Percentiles rank a stretch among this genome's conserved stretches.
These are phyloP conservation scores for Quillaja saponaria DNA, from an alignment of 306 rosid species.

Conservation along the genomic window DNA sequence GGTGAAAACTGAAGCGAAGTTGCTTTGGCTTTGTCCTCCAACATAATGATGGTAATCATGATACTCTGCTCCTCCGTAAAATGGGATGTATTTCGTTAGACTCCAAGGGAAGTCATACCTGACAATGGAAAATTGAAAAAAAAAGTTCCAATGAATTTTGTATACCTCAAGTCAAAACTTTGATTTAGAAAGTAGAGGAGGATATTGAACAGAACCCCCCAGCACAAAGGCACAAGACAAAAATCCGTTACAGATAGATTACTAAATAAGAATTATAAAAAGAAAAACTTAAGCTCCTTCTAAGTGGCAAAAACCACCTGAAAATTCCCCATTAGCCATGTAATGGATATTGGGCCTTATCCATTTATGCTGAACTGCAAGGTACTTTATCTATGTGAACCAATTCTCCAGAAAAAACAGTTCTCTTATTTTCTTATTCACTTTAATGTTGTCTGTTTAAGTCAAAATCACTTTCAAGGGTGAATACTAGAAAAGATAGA, in stretches of 20 bases:
- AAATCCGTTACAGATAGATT: conserved; percentile 18
- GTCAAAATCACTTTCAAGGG: too few relatives aligned
- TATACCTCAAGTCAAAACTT: conserved; percentile 18
- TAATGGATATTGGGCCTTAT: too few relatives aligned
- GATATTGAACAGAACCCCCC: background rate
- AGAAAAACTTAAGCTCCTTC: too few relatives aligned
- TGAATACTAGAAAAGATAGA: too few relatives aligned
- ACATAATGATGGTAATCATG: conserved; percentile 98
- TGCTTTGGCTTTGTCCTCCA: conserved; percentile 95
- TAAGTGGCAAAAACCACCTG: too few relatives aligned
- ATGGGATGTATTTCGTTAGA: conserved; percentile 76
- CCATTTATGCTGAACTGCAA: too few relatives aligned
- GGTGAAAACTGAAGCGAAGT: conserved; percentile 93
- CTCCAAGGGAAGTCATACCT: conserved; percentile 95
- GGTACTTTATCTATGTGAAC: too few relatives aligned
- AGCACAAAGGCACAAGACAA: conserved; percentile 1
- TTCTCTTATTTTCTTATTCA: too few relatives aligned
- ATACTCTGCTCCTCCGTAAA: conserved; percentile 93
- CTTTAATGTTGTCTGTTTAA: too few relatives aligned
- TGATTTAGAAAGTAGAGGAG: conserved; percentile 23
- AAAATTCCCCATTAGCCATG: too few relatives aligned
- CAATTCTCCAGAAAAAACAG: too few relatives aligned
- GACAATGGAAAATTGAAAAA: conserved; percentile 18
- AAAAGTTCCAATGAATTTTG: conserved; percentile 5
- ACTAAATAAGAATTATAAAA: too few relatives aligned